Base-by-base conservation (phyloP, 2,329 filamentous ascomycete species). In the Geosmithia morbida region DNA sequence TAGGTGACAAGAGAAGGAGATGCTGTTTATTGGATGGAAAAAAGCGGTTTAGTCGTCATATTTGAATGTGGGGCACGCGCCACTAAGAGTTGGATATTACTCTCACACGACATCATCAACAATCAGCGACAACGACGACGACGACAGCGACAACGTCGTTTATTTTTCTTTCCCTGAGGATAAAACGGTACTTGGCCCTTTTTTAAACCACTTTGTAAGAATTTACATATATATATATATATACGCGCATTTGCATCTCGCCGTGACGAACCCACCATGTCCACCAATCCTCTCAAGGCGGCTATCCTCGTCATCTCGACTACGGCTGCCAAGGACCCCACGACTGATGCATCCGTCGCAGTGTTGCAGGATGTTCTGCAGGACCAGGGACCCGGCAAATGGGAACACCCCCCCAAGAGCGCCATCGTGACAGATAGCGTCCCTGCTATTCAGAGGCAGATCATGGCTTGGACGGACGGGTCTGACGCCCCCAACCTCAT, bases 251-350 rank as follows among this genome's bases (percentile, higher is more conserved):
- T 26, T 26, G 22, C 4, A 26, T 26, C 22, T 26, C 22, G 4
- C 8, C 22, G 22, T 26, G 22, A 26, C 22, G 22, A 5, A 26
- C n/a, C 14, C 11, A 29, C 19, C 14, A 49, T 49, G 48, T 58
- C 59, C 40, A 49, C 55, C 43, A 26, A 4, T 26, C 56, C 69
- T 48, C 69, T 97, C 13, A 83, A 70, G 59, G 83, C 81, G 33
- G 86, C 84, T 7, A 81, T 98, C 45, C 72, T 98, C 47, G 75
- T 97, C 54, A 75, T 98, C 40, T 97, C 92, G 1, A 94, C 94
- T 46, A 98, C 92, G 6, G 92, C 89, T 6, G 79, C 82, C 8
- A 73, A 78, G 54, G 83, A 95, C 61, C 77, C 87, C 0, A 79
- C 83, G 3, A 81, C 86, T 1, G 92, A 98, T 65, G 79, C 79